These are phyloP conservation scores for Solanum etuberosum DNA, from an alignment of 257 asterid species.

Conservation along the genomic window DNA sequence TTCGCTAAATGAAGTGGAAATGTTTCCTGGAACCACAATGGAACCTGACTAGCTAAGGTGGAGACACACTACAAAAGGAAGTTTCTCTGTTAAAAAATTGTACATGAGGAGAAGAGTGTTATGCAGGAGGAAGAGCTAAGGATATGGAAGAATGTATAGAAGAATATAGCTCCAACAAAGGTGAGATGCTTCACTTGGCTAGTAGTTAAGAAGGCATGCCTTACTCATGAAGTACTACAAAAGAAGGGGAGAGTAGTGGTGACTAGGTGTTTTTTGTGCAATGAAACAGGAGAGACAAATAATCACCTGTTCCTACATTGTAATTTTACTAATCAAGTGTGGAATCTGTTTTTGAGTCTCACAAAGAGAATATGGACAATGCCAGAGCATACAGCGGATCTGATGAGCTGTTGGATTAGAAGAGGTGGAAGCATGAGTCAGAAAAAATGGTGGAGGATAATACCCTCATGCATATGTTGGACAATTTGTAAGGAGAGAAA, in stretches of 20 bases:
- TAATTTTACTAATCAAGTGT: not conserved
- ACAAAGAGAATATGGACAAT: not conserved
- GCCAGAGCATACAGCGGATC: not conserved
- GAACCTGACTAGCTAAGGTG: not conserved
- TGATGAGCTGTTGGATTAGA: not conserved
- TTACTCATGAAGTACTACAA: not conserved
- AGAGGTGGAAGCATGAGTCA: not conserved
- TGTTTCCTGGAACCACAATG: not conserved
- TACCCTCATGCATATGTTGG: not conserved
- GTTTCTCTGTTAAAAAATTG: not conserved
- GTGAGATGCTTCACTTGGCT: not conserved
- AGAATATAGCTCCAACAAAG: not conserved
- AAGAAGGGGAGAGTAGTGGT: not conserved
- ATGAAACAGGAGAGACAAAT: not conserved
- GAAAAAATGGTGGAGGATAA: not conserved
- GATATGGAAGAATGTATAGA: not conserved
- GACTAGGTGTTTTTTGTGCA: not conserved
- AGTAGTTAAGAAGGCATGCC: not conserved
- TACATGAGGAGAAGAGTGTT: not conserved
- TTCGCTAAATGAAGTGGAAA: not conserved
- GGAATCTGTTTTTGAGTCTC: not conserved
- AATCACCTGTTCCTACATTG: not conserved
- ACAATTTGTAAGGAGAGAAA: not conserved
- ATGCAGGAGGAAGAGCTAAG: not conserved
- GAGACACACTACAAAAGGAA: not conserved